These are phyloP conservation scores for Fusarium nelsonii DNA, from an alignment of 2,329 filamentous ascomycete species.

Conservation along the genomic window DNA sequence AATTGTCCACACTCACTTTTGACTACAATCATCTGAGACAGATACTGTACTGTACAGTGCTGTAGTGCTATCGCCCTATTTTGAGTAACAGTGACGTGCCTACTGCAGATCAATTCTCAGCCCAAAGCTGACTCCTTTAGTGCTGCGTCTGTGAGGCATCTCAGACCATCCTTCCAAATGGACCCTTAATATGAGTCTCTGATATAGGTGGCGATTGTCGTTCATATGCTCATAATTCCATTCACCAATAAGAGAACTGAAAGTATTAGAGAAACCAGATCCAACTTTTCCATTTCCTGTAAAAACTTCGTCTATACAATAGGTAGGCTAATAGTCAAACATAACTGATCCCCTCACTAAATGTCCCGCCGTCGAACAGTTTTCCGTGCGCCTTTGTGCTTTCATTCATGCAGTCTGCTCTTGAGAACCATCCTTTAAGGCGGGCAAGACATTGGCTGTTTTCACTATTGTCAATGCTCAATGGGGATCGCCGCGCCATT, in stretches of 20 bases:
- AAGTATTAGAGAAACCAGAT: constrained; percentile 34
- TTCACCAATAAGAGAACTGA: constrained; percentile 28
- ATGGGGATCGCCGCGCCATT: constrained; percentile 16
- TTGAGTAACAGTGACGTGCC: constrained; percentile 21
- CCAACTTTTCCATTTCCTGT: constrained; percentile 38
- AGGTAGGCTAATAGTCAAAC: not conserved
- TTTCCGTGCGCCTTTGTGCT: constrained; percentile 35
- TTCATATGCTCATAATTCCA: constrained; percentile 16
- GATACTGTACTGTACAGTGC: not conserved
- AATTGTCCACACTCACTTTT: constrained; percentile 2
- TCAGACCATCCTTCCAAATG: not conserved
- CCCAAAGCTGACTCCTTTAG: constrained; percentile 7
- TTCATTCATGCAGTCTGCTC: constrained; percentile 33
- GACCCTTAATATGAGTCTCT: constrained; percentile 13
- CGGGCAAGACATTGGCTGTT: constrained; percentile 32
- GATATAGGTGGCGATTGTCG: not conserved
- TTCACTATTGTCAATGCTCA: constrained; percentile 22
- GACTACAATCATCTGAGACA: constrained; percentile 23
- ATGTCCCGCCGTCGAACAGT: constrained; percentile 36
- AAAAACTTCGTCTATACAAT: constrained; percentile 36
- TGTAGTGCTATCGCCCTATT: constrained; percentile 23
- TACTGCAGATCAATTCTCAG: constrained; percentile 11
- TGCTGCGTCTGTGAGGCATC: constrained; percentile 9
- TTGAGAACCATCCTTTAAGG: constrained; percentile 3
- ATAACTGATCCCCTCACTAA: constrained; percentile 9